A percentile compares a stretch with the other conserved stretches of the same genome.
Evolutionary conservation across 2,329 filamentous ascomycete genomes (phyloP).

Genomic region (Hymenoscyphus fructigenus): DNA sequence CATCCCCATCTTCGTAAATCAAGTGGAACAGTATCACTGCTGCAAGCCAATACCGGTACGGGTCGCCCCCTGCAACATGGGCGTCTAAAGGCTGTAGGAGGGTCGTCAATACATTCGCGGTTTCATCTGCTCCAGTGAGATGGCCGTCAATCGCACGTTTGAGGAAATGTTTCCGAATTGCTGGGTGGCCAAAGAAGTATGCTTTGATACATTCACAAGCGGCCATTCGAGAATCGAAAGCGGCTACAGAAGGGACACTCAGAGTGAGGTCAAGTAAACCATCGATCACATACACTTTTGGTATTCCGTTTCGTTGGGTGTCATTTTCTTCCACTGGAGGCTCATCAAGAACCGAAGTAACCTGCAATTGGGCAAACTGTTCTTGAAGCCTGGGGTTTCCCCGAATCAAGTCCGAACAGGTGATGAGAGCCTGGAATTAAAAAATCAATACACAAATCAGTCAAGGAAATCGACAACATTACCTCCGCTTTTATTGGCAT

Average conservation of each 20-base stretch:
- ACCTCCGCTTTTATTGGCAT: conserved; percentile 81
- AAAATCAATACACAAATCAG: conserved; percentile 18
- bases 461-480: conserved; percentile 18
- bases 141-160: conserved; percentile 87
- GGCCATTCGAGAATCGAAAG: conserved; percentile 79
- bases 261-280: conserved; percentile 82
- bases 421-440: conserved; percentile 64
- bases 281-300: conserved; percentile 85
- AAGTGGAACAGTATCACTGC: conserved; percentile 84
- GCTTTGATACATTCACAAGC: conserved; percentile 90
- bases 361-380: conserved; percentile 82
- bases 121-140: conserved; percentile 71
- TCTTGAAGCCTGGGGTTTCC: conserved; percentile 81
- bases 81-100: conserved; percentile 67
- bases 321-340: conserved; percentile 39
- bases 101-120: conserved; percentile 84
- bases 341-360: conserved; percentile 57
- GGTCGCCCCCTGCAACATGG: conserved; percentile 65
- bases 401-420: conserved; percentile 85
- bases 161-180: conserved; percentile 83
- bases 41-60: conserved; percentile 88
- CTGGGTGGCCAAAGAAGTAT: conserved; percentile 80
- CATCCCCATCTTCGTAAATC: conserved; percentile 73
- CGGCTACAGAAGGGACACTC: conserved; percentile 60
- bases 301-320: conserved; percentile 49